These are phyloP conservation scores for Tetrapisispora phaffii DNA, from an alignment of 805 yeast genomes.

Conservation along the genomic window DNA sequence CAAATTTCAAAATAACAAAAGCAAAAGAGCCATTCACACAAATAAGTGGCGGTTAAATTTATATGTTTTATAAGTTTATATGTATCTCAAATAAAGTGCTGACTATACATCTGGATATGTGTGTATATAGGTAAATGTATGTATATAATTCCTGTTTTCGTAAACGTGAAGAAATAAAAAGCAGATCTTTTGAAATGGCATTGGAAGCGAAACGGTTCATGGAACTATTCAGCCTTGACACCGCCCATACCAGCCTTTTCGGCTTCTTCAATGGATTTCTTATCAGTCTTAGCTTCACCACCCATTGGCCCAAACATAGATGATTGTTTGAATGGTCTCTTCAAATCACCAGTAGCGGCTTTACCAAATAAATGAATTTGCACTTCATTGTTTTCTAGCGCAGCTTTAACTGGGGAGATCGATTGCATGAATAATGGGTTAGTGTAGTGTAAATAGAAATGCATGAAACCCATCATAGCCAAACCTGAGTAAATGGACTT, in stretches of 20 bases:
- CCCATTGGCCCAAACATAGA: slow-evolving; percentile 56
- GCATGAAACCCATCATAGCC: slow-evolving; percentile 98
- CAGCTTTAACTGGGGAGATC: slow-evolving; percentile 80
- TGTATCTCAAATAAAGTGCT: background rate
- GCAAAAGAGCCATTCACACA: too few species aligned
- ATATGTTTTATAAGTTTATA: too few species aligned
- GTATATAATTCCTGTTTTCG: background rate
- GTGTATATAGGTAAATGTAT: background rate
- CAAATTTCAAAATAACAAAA: too few species aligned
- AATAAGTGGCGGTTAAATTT: too few species aligned
- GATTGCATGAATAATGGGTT: slow-evolving; percentile 95
- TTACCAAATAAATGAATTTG: slow-evolving; percentile 80
- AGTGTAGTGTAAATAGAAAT: slow-evolving; percentile 91
- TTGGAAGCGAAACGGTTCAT: too few species aligned
- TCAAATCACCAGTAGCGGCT: slow-evolving; percentile 79
- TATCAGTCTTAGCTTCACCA: slow-evolving; percentile 52
- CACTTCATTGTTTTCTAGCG: slow-evolving; percentile 81
- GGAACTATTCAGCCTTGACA: slow-evolving; percentile 64
- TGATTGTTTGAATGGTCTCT: slow-evolving; percentile 92
- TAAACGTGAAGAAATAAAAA: background rate
- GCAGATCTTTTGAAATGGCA: background rate
- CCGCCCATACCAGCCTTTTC: slow-evolving; percentile 84
- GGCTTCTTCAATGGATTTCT: slow-evolving; percentile 74
- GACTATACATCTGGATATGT: background rate
- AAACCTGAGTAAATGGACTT: slow-evolving; percentile 78